Conservation (phyloP, 305 asterid species). For the Fraxinus albicans region DNA sequence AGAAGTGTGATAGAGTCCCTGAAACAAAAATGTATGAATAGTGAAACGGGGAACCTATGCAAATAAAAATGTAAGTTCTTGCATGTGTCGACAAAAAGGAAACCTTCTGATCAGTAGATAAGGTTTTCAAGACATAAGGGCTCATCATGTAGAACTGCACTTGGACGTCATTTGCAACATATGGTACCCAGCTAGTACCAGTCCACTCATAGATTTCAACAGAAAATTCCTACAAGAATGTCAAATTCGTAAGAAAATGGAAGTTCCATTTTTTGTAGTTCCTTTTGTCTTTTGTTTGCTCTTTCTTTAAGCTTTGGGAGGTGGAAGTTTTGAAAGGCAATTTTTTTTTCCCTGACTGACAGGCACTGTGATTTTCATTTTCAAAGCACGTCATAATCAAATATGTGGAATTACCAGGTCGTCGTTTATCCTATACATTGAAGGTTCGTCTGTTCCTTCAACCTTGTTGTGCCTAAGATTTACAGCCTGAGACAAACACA, state of each 20-base stretch:
- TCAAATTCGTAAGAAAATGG: constrained; percentile 1
- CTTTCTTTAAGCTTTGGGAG: neutral
- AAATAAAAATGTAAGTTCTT: neutral
- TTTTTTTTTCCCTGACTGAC: neutral
- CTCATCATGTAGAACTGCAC: constrained; percentile 95
- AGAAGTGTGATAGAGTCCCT: constrained; percentile 69
- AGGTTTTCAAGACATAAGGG: constrained; percentile 75
- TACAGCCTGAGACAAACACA: neutral
- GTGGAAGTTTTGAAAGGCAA: neutral
- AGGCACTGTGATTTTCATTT: neutral
- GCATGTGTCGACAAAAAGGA: neutral
- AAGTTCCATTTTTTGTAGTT: neutral
- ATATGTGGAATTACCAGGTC: constrained; percentile 54
- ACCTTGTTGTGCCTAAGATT: neutral
- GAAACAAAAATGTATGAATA: neutral
- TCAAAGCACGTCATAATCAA: neutral
- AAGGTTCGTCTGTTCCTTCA: neutral
- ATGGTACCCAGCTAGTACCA: constrained; percentile 74
- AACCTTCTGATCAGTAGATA: constrained; percentile 80
- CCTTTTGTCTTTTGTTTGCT: neutral
- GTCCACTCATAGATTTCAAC: constrained; percentile 79
- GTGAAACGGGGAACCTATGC: constrained; percentile 21
- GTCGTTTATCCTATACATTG: constrained; percentile 72
- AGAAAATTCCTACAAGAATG: constrained; percentile 57
- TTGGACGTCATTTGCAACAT: constrained; percentile 72